phyloP scores from a whole-genome alignment of 257 asterid genomes.

The Solanum rostratum region DNA sequence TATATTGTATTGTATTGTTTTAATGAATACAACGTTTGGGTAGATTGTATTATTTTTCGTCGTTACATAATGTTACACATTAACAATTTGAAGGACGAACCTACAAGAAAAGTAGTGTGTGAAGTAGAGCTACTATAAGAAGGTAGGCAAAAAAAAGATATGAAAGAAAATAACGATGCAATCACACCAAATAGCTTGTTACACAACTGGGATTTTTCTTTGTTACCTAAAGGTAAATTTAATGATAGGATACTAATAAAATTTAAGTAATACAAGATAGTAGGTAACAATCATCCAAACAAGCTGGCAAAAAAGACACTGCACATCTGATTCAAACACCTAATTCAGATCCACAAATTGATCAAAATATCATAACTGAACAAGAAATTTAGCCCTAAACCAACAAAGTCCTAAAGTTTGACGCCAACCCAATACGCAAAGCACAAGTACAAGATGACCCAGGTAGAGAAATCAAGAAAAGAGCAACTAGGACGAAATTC shows the following conservation, averaged over 20 bases:
- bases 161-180: background rate
- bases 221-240: background rate
- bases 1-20: too few relatives aligned
- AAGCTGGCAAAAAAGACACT: background rate
- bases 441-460: background rate
- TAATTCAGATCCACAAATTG: background rate
- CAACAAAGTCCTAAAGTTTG: background rate
- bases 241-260: background rate
- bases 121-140: background rate
- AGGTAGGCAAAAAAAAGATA: background rate
- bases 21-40: too few relatives aligned
- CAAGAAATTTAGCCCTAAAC: background rate
- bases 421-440: background rate
- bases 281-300: background rate
- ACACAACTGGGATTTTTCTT: background rate
- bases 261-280: background rate
- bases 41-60: too few relatives aligned
- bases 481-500: background rate
- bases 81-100: background rate
- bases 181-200: background rate
- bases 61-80: background rate
- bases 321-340: background rate
- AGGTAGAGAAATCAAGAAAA: background rate
- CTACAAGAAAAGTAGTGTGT: background rate
- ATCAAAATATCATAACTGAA: background rate